Evolutionary conservation across 1,284 basidiomycete genomes (phyloP), one percentile per base, ranked within the genome.

Genomic region (Vanrija humicola): DNA sequence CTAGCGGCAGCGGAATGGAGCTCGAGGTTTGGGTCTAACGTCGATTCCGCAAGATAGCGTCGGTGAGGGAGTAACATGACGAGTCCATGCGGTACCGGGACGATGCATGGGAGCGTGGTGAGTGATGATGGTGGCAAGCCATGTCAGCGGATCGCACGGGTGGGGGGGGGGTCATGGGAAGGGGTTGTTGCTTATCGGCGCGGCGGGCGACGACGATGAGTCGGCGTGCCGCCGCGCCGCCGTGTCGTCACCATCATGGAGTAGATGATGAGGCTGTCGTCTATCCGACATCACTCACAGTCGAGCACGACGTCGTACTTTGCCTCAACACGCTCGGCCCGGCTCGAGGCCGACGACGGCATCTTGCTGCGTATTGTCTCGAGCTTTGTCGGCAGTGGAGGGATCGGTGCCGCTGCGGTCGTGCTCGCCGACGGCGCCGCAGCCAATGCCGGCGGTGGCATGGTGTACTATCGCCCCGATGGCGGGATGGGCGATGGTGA

Each of bases 1-100:
- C 86, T 86, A 5, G 86, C 87, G 3, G 89, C 88, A 14, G 92
- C 92, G n/a, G 86, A 84, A 70, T 96, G 93, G 7, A 96, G 80
- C 50, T 89, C 89, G 53, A 93, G 85, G 69, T 89, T 86, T 29
- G 89, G 87, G 67, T 89, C 90, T 92, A 64, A 54, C 26, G 39
- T 12, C 12, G 25, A 12, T 14, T 34, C 34, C 25, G 46, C n/a
- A 38, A 28, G 43, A 29, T 28, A 34, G n/a, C 18, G 38, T 21
- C 16, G 45, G 28, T 26, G 45, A 42, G 46, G 16, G n/a, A 18
- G 23, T 7, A 34, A 12, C 12, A 15, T 5, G 34, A 2, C 34
- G 23, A 50, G 47, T 26, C 5, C 26, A 25, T 18, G 21, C 21
- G n/a, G 53, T 12, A 42, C 29, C 16, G 29, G 19, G 16, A 10